Base-by-base conservation (phyloP, 371 early-diverging fungal species). In the Mucor piriformis region DNA sequence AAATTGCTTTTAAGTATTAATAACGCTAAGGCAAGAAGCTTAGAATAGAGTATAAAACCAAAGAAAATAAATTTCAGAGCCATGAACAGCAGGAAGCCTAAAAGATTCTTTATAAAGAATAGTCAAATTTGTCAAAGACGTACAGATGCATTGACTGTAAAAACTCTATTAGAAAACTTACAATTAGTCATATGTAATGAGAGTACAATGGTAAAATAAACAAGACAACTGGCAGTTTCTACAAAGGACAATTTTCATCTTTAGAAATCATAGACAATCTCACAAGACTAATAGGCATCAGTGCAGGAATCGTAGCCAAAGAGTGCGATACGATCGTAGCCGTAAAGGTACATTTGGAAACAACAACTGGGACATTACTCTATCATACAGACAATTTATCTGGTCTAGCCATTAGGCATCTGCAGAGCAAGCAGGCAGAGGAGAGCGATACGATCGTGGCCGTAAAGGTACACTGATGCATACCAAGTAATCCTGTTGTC, bases 191-290 rank as follows among this genome's bases (percentile, higher is more conserved):
- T 54, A 54, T 61, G 50, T 54, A 61, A 61, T 61, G 61, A 40
- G 44, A 60, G 49, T 54, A 60, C 25, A 60, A 60, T 48, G 49
- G 20, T 54, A 48, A 61, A 54, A 61, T 61, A 61, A 54, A 54
- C 55, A 54, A 55, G 43, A 61, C 42, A 61, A 55, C 61, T 50
- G 61, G 55, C 61, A 55, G 50, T 54, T 55, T 61, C 61, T 61
- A 54, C 55, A 54, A 54, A 61, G 54, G 61, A 54, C 34, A 61
- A 24, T 54, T 42, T 61, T 61, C 54, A 54, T 49, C 61, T 54
- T 60, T 54, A 60, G 54, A 60, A 60, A 60, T 54, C 54, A 61
- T 61, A 61, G 53, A 59, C 53, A 52, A 46, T 52, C 25, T 51
- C 46, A 48, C 47, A 56, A 61, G 61, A 61, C 50, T 61, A 61